phyloP scores from a whole-genome alignment of 495 filamentous ascomycete genomes.

The Penicillium dipodomyicola region DNA sequence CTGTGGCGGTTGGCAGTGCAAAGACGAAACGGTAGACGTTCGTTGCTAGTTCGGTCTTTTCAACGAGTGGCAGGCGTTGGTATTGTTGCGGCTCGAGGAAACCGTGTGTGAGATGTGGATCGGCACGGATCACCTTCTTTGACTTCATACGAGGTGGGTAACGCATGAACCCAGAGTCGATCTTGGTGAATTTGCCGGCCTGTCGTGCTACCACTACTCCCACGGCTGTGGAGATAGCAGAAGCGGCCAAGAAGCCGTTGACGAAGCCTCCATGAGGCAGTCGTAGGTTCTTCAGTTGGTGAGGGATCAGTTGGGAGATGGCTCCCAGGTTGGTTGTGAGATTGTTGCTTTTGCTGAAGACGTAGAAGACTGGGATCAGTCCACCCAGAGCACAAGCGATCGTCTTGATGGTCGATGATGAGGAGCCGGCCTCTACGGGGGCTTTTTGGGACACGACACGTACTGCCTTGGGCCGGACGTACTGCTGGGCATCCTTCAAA shows the following conservation, averaged over 20 bases:
- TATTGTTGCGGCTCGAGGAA: slow-evolving; percentile 49
- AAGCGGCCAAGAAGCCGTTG: slow-evolving; percentile 38
- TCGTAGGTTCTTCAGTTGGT: slow-evolving; percentile 12
- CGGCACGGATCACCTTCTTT: slow-evolving; percentile 24
- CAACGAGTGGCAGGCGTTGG: slow-evolving; percentile 42
- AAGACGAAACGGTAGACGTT: slow-evolving; percentile 52
- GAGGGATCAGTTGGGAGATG: slow-evolving; percentile 17
- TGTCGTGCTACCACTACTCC: slow-evolving; percentile 25
- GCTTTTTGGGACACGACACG: slow-evolving; percentile 27
- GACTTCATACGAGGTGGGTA: slow-evolving; percentile 41
- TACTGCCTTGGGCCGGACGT: slow-evolving; percentile 25
- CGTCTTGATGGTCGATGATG: slow-evolving; percentile 8
- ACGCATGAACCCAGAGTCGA: slow-evolving; percentile 38
- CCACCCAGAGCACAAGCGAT: slow-evolving; percentile 18
- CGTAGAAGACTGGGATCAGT: slow-evolving; percentile 19
- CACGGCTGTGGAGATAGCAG: slow-evolving; percentile 24
- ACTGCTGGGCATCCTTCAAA: slow-evolving; percentile 32
- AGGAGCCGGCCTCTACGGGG: slow-evolving; percentile 10
- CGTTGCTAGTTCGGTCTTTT: slow-evolving; percentile 42
- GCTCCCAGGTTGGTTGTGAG: slow-evolving; percentile 10
- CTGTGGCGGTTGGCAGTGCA: slow-evolving; percentile 38
- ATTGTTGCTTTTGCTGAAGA: slow-evolving; percentile 9
- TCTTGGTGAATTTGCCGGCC: slow-evolving; percentile 28
- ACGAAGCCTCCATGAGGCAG: slow-evolving; percentile 29
- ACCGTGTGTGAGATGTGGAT: slow-evolving; percentile 35